phyloP scores from a whole-genome alignment of 176 grass and related monocot genomes.

The Zoysia japonica region DNA sequence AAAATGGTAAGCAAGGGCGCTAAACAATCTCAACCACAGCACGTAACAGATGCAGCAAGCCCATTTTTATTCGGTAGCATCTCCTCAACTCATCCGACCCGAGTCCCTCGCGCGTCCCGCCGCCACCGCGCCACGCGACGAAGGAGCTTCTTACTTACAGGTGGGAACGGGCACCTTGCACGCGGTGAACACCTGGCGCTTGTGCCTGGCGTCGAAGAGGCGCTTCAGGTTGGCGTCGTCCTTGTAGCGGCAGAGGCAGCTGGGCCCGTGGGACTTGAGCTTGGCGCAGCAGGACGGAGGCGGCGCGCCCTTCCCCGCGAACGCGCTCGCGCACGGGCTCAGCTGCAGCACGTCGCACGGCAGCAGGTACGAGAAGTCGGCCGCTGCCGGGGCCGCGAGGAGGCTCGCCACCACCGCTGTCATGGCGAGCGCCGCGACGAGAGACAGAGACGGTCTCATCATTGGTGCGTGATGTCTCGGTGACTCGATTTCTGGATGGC shows the following conservation, averaged over 20 bases:
- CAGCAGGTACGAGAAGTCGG: constrained; percentile 29
- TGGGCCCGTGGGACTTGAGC: constrained; percentile 58
- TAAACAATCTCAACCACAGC: background rate
- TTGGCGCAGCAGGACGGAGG: constrained; percentile 49
- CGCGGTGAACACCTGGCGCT: constrained; percentile 53
- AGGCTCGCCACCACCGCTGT: background rate
- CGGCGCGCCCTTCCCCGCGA: constrained; percentile 46
- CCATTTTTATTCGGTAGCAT: background rate
- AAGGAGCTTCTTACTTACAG: constrained; percentile 11
- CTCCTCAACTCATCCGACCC: background rate
- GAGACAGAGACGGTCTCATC: constrained; percentile 17
- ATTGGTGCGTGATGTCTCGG: background rate
- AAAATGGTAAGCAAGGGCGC: background rate
- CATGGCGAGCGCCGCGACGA: background rate
- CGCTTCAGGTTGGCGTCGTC: constrained; percentile 61
- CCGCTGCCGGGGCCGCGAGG: background rate
- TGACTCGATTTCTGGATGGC: background rate
- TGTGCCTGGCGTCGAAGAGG: constrained; percentile 64
- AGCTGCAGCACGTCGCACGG: constrained; percentile 63
- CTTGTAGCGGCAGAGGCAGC: constrained; percentile 78
- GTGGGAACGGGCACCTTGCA: constrained; percentile 51
- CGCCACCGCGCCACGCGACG: too few species aligned
- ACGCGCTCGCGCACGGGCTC: constrained; percentile 61
- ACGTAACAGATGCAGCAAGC: background rate
- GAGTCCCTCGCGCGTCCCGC: too few species aligned